Evolutionary conservation across 257 asterid species (phyloP).

Genomic region (Capsicum pubescens): DNA sequence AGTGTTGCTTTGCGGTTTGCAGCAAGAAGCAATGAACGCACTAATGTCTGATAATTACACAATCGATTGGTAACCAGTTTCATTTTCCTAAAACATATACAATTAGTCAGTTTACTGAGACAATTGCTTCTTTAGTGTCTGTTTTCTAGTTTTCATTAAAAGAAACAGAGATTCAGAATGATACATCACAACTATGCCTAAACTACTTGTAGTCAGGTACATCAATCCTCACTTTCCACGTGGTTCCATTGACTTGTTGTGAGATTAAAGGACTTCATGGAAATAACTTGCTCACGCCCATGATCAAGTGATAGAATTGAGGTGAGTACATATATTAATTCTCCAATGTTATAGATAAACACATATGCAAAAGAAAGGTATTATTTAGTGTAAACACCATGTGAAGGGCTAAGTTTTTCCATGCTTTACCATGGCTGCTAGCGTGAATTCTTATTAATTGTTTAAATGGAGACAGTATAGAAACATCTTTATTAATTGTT

Average conservation of each 20-base stretch:
- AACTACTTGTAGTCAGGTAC: background rate
- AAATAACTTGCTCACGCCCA: background rate
- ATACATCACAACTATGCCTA: background rate
- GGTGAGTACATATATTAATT: background rate
- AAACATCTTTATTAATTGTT: background rate
- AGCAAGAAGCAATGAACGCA: background rate
- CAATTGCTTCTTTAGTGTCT: background rate
- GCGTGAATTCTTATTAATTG: background rate
- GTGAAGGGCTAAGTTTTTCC: background rate
- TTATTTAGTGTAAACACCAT: background rate
- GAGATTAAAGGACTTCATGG: background rate
- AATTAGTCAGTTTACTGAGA: background rate
- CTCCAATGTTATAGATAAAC: background rate
- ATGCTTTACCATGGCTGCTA: background rate
- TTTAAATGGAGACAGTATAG: background rate
- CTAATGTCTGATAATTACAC: background rate
- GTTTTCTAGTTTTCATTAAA: background rate
- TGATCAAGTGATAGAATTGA: background rate
- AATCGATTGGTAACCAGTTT: background rate
- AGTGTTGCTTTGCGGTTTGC: background rate
- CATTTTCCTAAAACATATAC: background rate
- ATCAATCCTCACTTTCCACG: background rate
- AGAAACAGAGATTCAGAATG: constrained; percentile 6
- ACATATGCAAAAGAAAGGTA: background rate
- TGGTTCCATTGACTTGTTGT: background rate